phyloP scores from a whole-genome alignment of 2,329 filamentous ascomycete genomes.

The Tolypocladium tropicale region DNA sequence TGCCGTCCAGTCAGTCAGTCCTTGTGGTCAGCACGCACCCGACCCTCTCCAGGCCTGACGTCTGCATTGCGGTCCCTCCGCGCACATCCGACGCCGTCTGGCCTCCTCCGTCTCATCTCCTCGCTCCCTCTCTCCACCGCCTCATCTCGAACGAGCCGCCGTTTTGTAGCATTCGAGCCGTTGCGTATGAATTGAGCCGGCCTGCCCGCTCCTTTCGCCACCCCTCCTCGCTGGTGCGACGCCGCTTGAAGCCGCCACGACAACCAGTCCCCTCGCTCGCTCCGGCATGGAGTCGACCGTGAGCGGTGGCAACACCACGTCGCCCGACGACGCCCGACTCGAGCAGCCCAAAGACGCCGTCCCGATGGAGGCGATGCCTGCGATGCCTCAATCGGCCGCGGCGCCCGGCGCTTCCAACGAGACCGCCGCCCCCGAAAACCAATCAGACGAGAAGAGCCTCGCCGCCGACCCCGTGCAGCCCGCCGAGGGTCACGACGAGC shows the following conservation, averaged over 20 bases:
- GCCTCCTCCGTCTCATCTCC: neutral
- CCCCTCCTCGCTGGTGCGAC: conserved; percentile 1
- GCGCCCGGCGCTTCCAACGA: neutral
- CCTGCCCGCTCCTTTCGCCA: neutral
- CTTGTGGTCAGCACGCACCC: neutral
- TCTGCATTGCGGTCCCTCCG: conserved; percentile 1
- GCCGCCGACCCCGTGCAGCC: conserved; percentile 10
- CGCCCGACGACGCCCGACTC: conserved; percentile 17
- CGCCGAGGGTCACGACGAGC: conserved; percentile 10
- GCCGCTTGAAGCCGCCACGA: conserved; percentile 3
- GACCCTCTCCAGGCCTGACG: neutral
- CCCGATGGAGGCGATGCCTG: conserved; percentile 23
- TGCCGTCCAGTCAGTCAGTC: neutral
- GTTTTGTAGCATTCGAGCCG: neutral
- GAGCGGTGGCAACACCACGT: conserved; percentile 17
- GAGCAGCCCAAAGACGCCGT: conserved; percentile 26
- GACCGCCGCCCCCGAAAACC: neutral
- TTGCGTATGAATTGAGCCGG: conserved; percentile 2
- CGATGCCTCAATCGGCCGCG: conserved; percentile 14
- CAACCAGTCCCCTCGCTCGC: conserved; percentile 17
- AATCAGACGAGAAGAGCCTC: conserved; percentile 7
- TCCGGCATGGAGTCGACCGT: conserved; percentile 20
- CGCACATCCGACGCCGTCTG: conserved; percentile 1
- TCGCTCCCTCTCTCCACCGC: neutral
- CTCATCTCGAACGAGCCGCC: neutral